Base-by-base conservation (phyloP, 495 filamentous ascomycete genomes). In the Hypoxylon crocopeplum region DNA sequence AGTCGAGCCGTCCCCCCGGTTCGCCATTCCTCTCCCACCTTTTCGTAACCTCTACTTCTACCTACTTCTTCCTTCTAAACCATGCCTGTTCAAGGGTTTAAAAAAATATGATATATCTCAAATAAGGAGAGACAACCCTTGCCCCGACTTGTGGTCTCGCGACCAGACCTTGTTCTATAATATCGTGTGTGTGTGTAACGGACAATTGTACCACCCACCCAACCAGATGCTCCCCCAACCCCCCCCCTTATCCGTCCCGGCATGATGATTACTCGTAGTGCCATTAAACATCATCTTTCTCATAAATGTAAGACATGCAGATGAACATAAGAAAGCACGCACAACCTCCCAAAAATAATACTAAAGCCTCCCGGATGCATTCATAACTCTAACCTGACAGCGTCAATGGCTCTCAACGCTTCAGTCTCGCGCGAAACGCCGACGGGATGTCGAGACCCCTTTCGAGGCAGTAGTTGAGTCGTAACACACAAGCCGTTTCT, bases 401-500 rank as follows among this genome's bases (percentile, higher is more conserved):
- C 15, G 5, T 16, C 15, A 13, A 13, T 13, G 4, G 15, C 34
- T 38, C 17, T 50, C 25, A 55, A n/a, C 49, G 24, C 37, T 44
- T 21, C 33, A 65, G 34, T 44, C 62, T 49, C 25, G 45, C 41
- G 45, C 56, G 56, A 37, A 65, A 65, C 3, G 32, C 39, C 27
- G 40, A 32, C 1, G 62, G 62, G 22, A 60, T 33, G 6, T 65
- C 62, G 49, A 59, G 38, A 2, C 56, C 56, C 1, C 38, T 33
- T 30, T 40, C 13, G 19, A 65, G 62, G 27, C 50, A 55, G 17
- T 56, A 27, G 8, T 65, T 45, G 27, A 59, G 56, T 5, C 40
- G 13, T 5, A 70, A 36, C 16, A 67, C 33, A 39, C 68, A 70
- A 5, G 58, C 56, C 6, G 68, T 70, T 16, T 55, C 45, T 27